Base-by-base conservation (phyloP, 345 rosid genomes). In the Pistacia integerrima region DNA sequence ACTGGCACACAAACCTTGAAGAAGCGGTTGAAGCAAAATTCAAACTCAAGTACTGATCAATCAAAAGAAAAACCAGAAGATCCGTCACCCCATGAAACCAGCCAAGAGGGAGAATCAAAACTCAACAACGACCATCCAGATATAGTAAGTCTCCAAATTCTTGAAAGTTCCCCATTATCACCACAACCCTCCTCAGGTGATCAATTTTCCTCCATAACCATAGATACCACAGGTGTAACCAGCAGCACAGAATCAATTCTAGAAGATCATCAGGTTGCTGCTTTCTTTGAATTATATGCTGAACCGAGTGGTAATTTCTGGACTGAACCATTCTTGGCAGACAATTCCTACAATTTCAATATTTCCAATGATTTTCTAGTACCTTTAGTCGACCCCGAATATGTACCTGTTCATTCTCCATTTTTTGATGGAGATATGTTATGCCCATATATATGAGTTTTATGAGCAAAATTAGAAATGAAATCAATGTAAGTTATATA, bases 1-100 rank as follows among this genome's bases (percentile, higher is more conserved):
- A 87, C 64, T 90, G 93, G 93, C 93, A 90, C 79, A 82, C 93
- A 56, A 72, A 73, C 62, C 84, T 90, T 90, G 61, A 90, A 84
- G 82, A 90, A 86, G 71, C 84, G 82, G 16, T 12, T 60, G 36
- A 68, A 71, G 8, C 72, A 67, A 11, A 77, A 66, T 3, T 48
- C 74, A 22, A 22, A 9, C 38, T 22, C 17, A 52, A 13, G 46
- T 41, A 41, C 8, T 41, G 46, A 35, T 16, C 36, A 30, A 52
- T 3, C 22, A 35, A 46, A 56, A 68, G 11, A 60, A 38, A 57
- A 67, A 5, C 25, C 58, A 9, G 12, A 68, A 44, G 72, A 64
- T 11, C 71, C 22, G 13, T 0, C 52, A n/a, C 59, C 33, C 48
- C 33, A 13, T 17, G 65, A 73, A 59, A 58, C n/a, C 60, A 60